Evolutionary conservation across 768 basidiomycete species (phyloP).

Genomic region (Pleurotus sapidus): DNA sequence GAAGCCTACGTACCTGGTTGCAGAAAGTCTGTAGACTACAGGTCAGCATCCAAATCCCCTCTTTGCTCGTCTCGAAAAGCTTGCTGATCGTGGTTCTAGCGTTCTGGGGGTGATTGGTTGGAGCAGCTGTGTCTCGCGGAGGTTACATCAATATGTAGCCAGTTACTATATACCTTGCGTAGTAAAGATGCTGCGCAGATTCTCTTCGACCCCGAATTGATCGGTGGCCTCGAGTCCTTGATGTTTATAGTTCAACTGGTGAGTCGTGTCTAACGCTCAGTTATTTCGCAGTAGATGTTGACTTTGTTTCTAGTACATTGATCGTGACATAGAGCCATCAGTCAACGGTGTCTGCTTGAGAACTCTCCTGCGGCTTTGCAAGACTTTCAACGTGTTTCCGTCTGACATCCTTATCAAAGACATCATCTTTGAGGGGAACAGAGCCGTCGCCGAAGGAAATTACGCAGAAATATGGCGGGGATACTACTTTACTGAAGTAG

Average conservation of each 20-base stretch:
- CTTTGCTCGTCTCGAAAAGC: neutral
- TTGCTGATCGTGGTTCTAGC: neutral
- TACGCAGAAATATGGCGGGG: constrained; percentile 5
- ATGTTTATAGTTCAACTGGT: constrained; percentile 3
- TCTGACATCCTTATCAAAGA: neutral
- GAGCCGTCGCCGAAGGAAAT: neutral
- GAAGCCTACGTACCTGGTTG: neutral
- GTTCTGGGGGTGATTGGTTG: constrained; percentile 1
- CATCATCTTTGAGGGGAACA: neutral
- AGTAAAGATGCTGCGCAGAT: constrained; percentile 5
- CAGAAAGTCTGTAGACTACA: constrained; percentile 1
- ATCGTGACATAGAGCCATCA: constrained; percentile 4
- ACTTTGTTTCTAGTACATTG: neutral
- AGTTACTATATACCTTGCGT: constrained; percentile 6
- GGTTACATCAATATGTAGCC: constrained; percentile 5
- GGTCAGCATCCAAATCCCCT: neutral
- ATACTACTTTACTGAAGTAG: neutral
- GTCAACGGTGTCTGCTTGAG: neutral
- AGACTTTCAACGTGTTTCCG: neutral
- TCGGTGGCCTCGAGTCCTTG: constrained; percentile 3
- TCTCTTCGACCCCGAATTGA: constrained; percentile 1
- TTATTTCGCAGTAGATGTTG: neutral
- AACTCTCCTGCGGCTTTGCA: constrained; percentile 2
- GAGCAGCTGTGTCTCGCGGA: constrained; percentile 1
- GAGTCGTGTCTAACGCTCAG: neutral